Conservation (phyloP, 768 basidiomycete species). For the Lactarius hatsudake region DNA sequence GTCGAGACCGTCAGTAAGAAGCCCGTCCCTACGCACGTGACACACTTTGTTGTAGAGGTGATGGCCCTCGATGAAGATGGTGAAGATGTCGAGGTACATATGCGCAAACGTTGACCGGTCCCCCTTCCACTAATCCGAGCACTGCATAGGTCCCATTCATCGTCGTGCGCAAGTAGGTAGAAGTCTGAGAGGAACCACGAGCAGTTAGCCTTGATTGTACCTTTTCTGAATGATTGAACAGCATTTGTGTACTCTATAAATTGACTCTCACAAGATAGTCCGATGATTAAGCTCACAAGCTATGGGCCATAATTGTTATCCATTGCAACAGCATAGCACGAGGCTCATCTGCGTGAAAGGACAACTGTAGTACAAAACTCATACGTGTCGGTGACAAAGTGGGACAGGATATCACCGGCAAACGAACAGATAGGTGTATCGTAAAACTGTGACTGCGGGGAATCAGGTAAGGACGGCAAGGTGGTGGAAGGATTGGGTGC, state of each 20-base stretch:
- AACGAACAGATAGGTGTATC: conserved; percentile 16
- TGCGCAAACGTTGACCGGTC: not conserved
- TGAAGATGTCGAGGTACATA: conserved; percentile 88
- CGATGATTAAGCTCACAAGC: not conserved
- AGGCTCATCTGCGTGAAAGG: conserved; percentile 13
- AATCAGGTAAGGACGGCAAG: conserved; percentile 28
- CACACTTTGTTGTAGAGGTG: conserved; percentile 86
- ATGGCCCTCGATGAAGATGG: conserved; percentile 91
- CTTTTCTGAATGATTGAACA: not conserved
- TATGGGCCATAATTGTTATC: conserved; percentile 25
- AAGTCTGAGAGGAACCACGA: not conserved
- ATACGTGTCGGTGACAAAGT: conserved; percentile 11
- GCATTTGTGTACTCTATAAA: conserved; percentile 3
- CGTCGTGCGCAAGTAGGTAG: conserved; percentile 57
- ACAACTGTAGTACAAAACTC: conserved; percentile 16
- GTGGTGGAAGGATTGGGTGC: conserved; percentile 24
- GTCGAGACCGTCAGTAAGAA: conserved; percentile 96
- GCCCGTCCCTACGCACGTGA: conserved; percentile 77
- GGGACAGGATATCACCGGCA: conserved; percentile 4
- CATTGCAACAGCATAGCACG: conserved; percentile 13
- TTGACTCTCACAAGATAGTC: conserved; percentile 4
- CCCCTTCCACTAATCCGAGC: conserved; percentile 8
- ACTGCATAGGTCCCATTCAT: conserved; percentile 72
- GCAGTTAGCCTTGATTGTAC: conserved; percentile 11
- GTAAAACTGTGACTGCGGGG: conserved; percentile 16